Base-by-base conservation (phyloP, 2,329 filamentous ascomycete species). In the Sclerotinia minor region DNA sequence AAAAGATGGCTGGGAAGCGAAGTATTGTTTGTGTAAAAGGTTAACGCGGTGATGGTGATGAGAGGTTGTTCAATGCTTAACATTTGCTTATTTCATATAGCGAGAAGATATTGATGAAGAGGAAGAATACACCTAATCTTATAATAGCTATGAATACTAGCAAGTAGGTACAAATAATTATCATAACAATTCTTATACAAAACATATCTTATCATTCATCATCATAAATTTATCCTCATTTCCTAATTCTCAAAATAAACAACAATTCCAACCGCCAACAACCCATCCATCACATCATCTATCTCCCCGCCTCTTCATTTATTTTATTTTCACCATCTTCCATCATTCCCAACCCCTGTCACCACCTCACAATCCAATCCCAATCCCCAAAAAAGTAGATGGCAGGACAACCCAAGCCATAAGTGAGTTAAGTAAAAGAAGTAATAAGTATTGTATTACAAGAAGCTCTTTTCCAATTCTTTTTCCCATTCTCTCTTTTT, bases 321-420 rank as follows among this genome's bases (percentile, higher is more conserved):
- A 11, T 38, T 38, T 57, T 3, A 11, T 38, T 38, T 38, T 35
- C 32, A 6, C 32, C 5, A 53, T 21, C 21, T 58, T 65, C 45
- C 26, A n/a, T n/a, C 26, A 52, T 52, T 38, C 32, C 19, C 52
- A 45, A 45, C n/a, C 21, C 64, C 44, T 58, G 64, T 38, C 35
- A 65, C 52, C 21, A 26, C 32, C 38, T 24, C 13, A 24, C 32
- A 26, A 19, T 38, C 38, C 38, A 5, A 35, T 35, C 35, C 35
- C 32, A 35, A 35, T 32, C 35, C 35, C 35, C 1, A 60, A 67
- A 71, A 71, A 71, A 55, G 55, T 35, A 52, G 66, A 69, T 71
- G 69, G 69, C 69, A 67, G 69, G 69, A 69, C 68, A 69, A 69
- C 68, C 24, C 21, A 54, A 29, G 3, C 11, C n/a, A 13, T 41